Conservation (phyloP, 208 protist species). For the Leishmania mexicana region DNA sequence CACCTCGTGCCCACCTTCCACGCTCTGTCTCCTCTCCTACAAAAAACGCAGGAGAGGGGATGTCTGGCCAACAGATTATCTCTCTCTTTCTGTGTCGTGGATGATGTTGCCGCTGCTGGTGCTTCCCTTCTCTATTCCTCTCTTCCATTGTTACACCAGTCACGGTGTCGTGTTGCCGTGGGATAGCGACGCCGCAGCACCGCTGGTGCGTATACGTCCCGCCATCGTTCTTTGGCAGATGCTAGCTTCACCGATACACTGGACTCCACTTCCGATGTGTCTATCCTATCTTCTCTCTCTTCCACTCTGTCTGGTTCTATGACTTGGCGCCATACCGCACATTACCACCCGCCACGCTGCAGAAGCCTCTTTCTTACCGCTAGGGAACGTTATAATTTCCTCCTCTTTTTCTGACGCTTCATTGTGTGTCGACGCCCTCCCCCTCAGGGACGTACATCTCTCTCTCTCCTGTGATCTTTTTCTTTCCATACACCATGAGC, state of each 20-base stretch:
- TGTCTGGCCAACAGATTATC: neutral
- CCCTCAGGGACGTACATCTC: neutral
- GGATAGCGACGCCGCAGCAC: neutral
- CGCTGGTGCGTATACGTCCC: neutral
- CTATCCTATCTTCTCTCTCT: neutral
- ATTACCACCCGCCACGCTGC: neutral
- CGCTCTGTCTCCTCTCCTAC: neutral
- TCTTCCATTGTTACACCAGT: neutral
- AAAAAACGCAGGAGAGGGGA: neutral
- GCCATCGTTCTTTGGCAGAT: neutral
- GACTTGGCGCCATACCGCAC: neutral
- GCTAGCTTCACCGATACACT: neutral
- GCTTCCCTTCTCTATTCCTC: neutral
- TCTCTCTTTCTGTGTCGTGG: neutral
- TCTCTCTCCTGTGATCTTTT: conserved; percentile 9
- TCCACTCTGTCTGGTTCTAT: neutral
- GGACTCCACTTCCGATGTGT: neutral
- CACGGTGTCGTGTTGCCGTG: neutral
- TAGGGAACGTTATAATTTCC: neutral
- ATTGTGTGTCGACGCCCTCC: neutral
- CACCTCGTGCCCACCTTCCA: neutral
- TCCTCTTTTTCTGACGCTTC: neutral
- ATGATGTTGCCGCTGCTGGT: neutral
- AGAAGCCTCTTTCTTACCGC: neutral
- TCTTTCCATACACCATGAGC: conserved; percentile 9